A percentile compares a stretch with the other conserved stretches of the same genome.
Conservation (phyloP, 768 basidiomycete genomes). For the Rhizopogon roseolus region DNA sequence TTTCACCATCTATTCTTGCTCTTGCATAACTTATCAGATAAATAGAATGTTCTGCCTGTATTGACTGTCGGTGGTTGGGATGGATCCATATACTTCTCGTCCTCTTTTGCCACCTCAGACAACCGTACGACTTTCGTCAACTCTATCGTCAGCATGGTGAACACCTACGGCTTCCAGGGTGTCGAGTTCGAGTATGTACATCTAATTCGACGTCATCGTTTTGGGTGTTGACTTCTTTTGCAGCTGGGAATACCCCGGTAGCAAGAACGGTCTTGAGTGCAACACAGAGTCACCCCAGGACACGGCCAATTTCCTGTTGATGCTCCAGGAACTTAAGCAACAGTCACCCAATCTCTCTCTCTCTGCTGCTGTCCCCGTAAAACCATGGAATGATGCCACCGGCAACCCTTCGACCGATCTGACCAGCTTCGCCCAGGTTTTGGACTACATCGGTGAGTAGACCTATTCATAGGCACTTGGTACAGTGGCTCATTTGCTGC, state of each 20-base stretch:
- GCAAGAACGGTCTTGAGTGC: constrained; percentile 56
- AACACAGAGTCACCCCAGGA: constrained; percentile 63
- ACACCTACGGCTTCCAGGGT: constrained; percentile 51
- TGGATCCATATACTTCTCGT: constrained; percentile 59
- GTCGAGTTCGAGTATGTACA: constrained; percentile 61
- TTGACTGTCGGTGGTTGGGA: constrained; percentile 68
- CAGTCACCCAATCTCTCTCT: constrained; percentile 57
- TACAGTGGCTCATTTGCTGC: constrained; percentile 23
- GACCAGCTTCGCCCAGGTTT: constrained; percentile 54
- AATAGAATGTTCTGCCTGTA: constrained; percentile 49
- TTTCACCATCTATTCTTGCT: not conserved
- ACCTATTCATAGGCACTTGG: constrained; percentile 16
- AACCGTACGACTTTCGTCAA: constrained; percentile 58
- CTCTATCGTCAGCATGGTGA: constrained; percentile 44
- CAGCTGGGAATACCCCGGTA: constrained; percentile 85
- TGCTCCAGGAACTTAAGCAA: constrained; percentile 66
- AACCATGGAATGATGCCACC: constrained; percentile 57
- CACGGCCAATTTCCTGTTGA: constrained; percentile 71
- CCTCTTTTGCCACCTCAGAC: constrained; percentile 44
- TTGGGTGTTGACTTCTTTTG: constrained; percentile 1
- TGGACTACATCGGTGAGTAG: constrained; percentile 64
- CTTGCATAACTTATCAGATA: not conserved
- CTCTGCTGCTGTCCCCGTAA: constrained; percentile 64
- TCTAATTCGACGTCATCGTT: not conserved
- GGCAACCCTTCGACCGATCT: constrained; percentile 59